These are phyloP conservation scores for Byssoonygena ceratinophila DNA, from an alignment of 2,329 filamentous ascomycete genomes.

Conservation along the genomic window DNA sequence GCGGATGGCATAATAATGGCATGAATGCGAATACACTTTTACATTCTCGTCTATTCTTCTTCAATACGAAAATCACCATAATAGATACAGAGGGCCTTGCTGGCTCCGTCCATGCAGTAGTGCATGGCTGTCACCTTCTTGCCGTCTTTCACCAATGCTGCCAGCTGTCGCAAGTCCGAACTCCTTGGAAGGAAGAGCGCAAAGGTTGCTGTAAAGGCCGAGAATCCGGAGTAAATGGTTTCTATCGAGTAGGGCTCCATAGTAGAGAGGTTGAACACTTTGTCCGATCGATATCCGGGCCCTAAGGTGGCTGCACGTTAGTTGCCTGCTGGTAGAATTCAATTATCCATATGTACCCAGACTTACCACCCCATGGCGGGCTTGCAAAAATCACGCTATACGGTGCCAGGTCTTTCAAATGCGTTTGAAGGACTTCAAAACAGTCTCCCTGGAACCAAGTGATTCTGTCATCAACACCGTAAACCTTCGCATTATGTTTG, in stretches of 20 bases:
- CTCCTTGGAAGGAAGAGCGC: constrained; percentile 79
- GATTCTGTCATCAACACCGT: constrained; percentile 67
- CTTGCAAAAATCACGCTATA: constrained; percentile 58
- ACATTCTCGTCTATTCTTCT: background rate
- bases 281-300: constrained; percentile 51
- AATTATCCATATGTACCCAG: background rate
- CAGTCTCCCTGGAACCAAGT: constrained; percentile 82
- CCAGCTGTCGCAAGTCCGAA: constrained; percentile 70
- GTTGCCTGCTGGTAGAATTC: background rate
- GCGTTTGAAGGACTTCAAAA: constrained; percentile 56
- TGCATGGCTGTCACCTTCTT: constrained; percentile 65
- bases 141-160: constrained; percentile 40
- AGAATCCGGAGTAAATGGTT: constrained; percentile 54
- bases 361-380: constrained; percentile 61
- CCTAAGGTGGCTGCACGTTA: constrained; percentile 33
- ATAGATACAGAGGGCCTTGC: constrained; percentile 59
- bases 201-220: constrained; percentile 41
- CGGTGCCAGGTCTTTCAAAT: constrained; percentile 39
- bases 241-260: constrained; percentile 80
- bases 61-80: constrained; percentile 43
- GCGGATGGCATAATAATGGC: no score
- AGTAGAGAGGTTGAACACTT: constrained; percentile 68
- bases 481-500: constrained; percentile 79
- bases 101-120: constrained; percentile 83
- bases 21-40: background rate